These are phyloP conservation scores for Botryotinia calthae DNA, from an alignment of 2,329 filamentous ascomycete species.

Conservation along the genomic window DNA sequence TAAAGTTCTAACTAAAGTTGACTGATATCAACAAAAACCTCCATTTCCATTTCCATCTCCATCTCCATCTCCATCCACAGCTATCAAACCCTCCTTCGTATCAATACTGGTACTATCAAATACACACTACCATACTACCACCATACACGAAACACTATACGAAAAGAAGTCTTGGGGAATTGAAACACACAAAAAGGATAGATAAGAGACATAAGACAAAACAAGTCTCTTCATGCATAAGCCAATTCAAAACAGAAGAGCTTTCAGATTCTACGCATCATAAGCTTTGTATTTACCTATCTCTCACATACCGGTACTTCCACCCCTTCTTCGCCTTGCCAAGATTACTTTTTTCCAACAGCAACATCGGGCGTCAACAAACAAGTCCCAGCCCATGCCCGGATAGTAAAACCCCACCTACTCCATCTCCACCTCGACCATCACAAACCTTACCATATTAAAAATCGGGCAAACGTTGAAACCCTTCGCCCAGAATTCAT, in stretches of 20 bases:
- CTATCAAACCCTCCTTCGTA: background rate
- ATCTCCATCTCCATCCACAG: background rate
- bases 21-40: background rate
- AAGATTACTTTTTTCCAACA: slow-evolving; percentile 17
- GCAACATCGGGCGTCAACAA: slow-evolving; percentile 19
- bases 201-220: background rate
- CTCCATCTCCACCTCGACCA: slow-evolving; percentile 21
- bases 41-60: background rate
- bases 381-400: slow-evolving; percentile 20
- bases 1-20: background rate
- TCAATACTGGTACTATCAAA: background rate
- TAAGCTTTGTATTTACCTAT: background rate
- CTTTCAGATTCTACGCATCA: background rate
- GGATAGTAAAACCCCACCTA: slow-evolving; percentile 19
- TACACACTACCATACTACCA: background rate
- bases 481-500: background rate
- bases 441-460: slow-evolving; percentile 19
- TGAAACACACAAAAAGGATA: background rate
- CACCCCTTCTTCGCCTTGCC: slow-evolving; percentile 17
- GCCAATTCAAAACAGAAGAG: background rate
- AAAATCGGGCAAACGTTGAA: slow-evolving; percentile 6
- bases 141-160: slow-evolving; percentile 23
- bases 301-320: background rate
- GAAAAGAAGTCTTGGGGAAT: slow-evolving; percentile 20
- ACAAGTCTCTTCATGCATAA: background rate